Base-by-base conservation (phyloP, 2,329 filamentous ascomycete genomes). In the Pleurostoma richardsiae region DNA sequence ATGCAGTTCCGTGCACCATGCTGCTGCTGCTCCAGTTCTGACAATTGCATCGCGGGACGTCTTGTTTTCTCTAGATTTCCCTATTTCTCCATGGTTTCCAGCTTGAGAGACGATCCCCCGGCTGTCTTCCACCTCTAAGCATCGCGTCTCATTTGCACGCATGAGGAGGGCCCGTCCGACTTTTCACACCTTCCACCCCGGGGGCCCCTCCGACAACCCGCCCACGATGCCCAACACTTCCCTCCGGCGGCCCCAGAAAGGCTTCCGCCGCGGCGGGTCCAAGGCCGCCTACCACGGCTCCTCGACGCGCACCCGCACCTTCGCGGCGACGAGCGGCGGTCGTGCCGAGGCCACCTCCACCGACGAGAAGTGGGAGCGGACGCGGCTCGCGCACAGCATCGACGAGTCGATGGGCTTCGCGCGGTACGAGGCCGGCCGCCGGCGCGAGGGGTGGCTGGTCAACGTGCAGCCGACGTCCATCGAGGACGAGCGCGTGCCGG, bases 401-500 rank as follows among this genome's bases (percentile, higher is more conserved):
- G 95, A 99, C 71, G 94, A 97, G 71, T 79, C 80, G 52, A 94
- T 97, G 83, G 95, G 94, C 45, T 99, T 99, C 65, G 78, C 85
- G 10, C 86, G 92, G 43, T 96, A 91, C 64, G 95, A 99, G 54
- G 85, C 88, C 30, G 94, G 90, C 42, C 82, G 87, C 62, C 90
- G 86, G 69, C 76, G 73, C 56, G 87, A 84, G 62, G 80, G 95
- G 53, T 99, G 94, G 94, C 80, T 99, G 4, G 89, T 92, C 57
- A 99, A 97, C 62, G 88, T 97, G 71, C 89, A 96, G 63, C 84
- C 90, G 38, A 97, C 94, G 0, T 82, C 83, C 10, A 77, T 99
- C 73, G 76, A 96, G 65, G 92, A 97, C 62, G 80, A 91, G 11
- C 88, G 89, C 56, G 79, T 88, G 41, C 85, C 87, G 2, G 88